Percentiles rank a stretch among this genome's conserved stretches.
phyloP scores from a whole-genome alignment of 1,139 yeast genomes.

The Suhomyces terraborum region DNA sequence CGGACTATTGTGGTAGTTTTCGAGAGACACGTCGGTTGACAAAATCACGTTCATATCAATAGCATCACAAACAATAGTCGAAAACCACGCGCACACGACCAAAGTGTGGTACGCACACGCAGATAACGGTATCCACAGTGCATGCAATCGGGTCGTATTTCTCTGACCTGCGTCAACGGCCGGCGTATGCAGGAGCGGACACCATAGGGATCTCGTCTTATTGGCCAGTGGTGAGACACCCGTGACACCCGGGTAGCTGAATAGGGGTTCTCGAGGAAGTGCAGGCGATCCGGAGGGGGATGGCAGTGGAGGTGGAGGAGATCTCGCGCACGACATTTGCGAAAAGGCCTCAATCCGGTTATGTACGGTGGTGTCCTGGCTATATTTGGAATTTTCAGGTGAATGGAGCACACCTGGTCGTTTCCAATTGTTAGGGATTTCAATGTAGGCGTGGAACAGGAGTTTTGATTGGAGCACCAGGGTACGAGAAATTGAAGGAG shows the following conservation, averaged over 20 bases:
- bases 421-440: too few relatives aligned
- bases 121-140: neutral
- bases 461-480: too few relatives aligned
- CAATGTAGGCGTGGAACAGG: too few relatives aligned
- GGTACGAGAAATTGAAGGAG: too few relatives aligned
- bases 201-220: neutral
- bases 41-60: constrained; percentile 7
- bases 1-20: neutral
- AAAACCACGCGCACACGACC: constrained; percentile 3
- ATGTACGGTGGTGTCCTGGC: neutral
- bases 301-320: neutral
- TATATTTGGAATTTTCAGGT: neutral
- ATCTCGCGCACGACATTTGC: neutral
- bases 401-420: neutral
- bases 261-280: too few relatives aligned
- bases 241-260: neutral
- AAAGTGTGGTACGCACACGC: neutral
- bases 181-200: neutral
- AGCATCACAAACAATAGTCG: constrained; percentile 2
- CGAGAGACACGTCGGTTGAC: constrained; percentile 3
- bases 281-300: neutral
- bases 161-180: neutral
- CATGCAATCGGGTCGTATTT: neutral
- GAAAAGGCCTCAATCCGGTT: neutral
- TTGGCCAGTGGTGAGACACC: neutral